phyloP scores from a whole-genome alignment of 352 stramenopile genomes.

The Phytophthora ohioensis region DNA sequence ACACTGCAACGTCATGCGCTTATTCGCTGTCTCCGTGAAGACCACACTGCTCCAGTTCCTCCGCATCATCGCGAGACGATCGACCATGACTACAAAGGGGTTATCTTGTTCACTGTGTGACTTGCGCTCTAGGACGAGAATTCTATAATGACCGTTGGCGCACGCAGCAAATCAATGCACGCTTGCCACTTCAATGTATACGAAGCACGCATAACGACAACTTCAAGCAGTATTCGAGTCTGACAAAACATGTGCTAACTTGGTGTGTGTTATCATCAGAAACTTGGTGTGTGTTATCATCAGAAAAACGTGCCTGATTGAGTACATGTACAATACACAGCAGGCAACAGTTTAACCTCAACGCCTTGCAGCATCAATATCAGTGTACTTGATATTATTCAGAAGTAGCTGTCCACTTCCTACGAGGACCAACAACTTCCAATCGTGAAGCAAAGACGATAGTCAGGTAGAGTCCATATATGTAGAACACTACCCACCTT shows the following conservation, averaged over 20 bases:
- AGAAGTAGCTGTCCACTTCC: not conserved
- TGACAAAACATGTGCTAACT: not conserved
- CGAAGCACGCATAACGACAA: not conserved
- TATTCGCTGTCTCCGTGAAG: slow-evolving; percentile 60
- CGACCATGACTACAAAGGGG: not conserved
- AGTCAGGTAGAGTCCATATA: too few species aligned
- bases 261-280: not conserved
- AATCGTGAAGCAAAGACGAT: not conserved
- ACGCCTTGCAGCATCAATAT: not conserved
- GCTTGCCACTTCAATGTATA: not conserved
- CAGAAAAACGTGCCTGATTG: too few species aligned
- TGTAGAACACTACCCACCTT: not conserved
- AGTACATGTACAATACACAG: too few species aligned
- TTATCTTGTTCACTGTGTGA: not conserved
- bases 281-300: not conserved
- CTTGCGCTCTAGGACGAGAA: not conserved
- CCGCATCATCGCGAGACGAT: slow-evolving; percentile 25
- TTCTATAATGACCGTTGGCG: not conserved
- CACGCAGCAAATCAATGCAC: too few species aligned
- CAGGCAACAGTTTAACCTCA: not conserved
- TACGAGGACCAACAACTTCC: not conserved
- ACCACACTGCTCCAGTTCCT: slow-evolving; percentile 41
- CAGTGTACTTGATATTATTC: too few species aligned
- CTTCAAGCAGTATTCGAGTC: not conserved
- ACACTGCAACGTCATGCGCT: slow-evolving; percentile 54